Percentiles rank a stretch among this genome's conserved stretches.
These are phyloP conservation scores for Fusarium guadeloupense DNA, from an alignment of 2,329 filamentous ascomycete species.

Conservation along the genomic window DNA sequence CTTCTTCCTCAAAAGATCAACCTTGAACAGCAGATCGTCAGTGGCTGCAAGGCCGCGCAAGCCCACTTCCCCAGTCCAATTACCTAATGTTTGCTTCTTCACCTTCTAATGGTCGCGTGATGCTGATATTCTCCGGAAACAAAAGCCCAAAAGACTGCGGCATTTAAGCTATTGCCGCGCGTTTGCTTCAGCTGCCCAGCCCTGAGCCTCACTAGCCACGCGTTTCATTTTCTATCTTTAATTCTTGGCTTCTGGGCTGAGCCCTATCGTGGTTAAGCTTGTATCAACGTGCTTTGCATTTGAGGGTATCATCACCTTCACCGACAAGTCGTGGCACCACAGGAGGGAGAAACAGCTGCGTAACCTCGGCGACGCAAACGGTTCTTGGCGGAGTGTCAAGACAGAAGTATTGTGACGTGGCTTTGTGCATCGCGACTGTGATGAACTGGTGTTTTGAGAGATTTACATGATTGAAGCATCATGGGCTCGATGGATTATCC, in stretches of 20 bases:
- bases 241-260: conserved; percentile 14
- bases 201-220: conserved; percentile 34
- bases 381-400: conserved; percentile 2
- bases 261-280: conserved; percentile 18
- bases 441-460: neutral
- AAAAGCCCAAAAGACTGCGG: neutral
- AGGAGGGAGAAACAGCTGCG: neutral
- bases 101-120: conserved; percentile 24
- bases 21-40: conserved; percentile 15
- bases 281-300: neutral
- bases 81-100: neutral
- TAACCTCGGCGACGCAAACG: neutral
- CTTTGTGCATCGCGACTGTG: neutral
- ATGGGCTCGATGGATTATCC: neutral
- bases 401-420: conserved; percentile 6
- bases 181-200: conserved; percentile 13
- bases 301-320: too few species aligned
- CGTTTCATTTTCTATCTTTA: conserved; percentile 11
- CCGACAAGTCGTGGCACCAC: neutral
- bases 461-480: neutral
- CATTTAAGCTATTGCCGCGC: neutral
- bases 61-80: conserved; percentile 7
- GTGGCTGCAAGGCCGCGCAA: conserved; percentile 31
- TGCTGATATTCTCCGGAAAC: too few species aligned
- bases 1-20: neutral